phyloP scores from a whole-genome alignment of 2,329 filamentous ascomycete genomes.

The Sarocladiaceae sp. region DNA sequence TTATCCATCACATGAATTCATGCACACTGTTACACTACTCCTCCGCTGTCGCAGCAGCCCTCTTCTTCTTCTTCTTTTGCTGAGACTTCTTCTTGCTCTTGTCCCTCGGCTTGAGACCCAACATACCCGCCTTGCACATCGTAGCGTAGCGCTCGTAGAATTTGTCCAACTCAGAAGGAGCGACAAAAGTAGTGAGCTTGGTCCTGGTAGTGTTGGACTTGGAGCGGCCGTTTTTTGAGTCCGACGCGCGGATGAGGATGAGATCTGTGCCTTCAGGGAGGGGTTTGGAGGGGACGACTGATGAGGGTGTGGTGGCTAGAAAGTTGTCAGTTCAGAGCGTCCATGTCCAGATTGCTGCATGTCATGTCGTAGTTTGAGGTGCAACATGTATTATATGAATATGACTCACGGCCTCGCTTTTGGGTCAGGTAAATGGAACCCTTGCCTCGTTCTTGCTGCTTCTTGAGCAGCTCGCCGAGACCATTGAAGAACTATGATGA shows the following conservation, averaged over 20 bases:
- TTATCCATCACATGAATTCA: too few species aligned
- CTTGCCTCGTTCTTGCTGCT: slow-evolving; percentile 64
- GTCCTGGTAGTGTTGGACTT: slow-evolving; percentile 53
- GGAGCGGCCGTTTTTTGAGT: slow-evolving; percentile 60
- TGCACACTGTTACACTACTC: too few species aligned
- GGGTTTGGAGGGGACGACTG: slow-evolving; percentile 25
- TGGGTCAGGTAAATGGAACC: slow-evolving; percentile 72
- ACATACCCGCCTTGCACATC: slow-evolving; percentile 24
- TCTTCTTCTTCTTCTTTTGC: slow-evolving; percentile 64
- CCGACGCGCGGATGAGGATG: slow-evolving; percentile 74
- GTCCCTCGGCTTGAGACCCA: slow-evolving; percentile 73
- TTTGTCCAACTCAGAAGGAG: slow-evolving; percentile 66
- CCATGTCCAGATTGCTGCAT: neutral
- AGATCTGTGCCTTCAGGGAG: slow-evolving; percentile 33
- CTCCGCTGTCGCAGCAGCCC: neutral
- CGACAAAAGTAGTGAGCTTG: slow-evolving; percentile 80
- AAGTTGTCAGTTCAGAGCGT: too few species aligned
- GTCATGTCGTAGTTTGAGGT: too few species aligned
- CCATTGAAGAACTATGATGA: slow-evolving; percentile 66
- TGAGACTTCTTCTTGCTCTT: slow-evolving; percentile 81
- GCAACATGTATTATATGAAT: too few species aligned
- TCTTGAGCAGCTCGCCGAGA: slow-evolving; percentile 63
- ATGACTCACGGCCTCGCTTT: slow-evolving; percentile 58
- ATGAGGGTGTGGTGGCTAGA: neutral
- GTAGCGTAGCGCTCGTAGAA: slow-evolving; percentile 90